Conservation (phyloP, 2,329 filamentous ascomycete species). For the Tympanopsis confertula region DNA sequence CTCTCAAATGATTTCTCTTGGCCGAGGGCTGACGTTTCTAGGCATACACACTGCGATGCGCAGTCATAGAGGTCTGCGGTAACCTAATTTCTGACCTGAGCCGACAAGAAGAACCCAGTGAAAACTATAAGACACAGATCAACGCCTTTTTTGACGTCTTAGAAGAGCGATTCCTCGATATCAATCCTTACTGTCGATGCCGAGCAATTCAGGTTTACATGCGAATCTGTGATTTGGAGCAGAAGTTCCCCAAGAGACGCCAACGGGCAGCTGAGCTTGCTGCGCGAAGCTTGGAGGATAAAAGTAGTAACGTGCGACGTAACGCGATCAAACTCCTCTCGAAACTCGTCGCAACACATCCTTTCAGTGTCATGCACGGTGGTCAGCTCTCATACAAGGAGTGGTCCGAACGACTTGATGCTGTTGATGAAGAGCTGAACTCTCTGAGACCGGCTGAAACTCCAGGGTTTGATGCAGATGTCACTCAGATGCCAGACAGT, state of each 20-base stretch:
- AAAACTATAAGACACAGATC: constrained; percentile 88
- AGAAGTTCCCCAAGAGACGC: constrained; percentile 86
- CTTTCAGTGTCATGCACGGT: constrained; percentile 83
- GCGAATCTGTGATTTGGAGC: constrained; percentile 84
- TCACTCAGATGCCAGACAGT: constrained; percentile 50
- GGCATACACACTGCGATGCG: constrained; percentile 87
- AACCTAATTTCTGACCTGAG: constrained; percentile 87
- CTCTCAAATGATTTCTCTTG: not conserved
- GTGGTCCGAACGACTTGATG: constrained; percentile 72
- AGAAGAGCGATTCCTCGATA: constrained; percentile 88
- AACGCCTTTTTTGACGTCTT: constrained; percentile 95
- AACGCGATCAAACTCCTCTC: constrained; percentile 90
- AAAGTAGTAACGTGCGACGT: constrained; percentile 90
- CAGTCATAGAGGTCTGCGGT: constrained; percentile 91
- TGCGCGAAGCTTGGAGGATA: constrained; percentile 83
- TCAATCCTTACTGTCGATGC: constrained; percentile 92
- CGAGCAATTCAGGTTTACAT: constrained; percentile 86
- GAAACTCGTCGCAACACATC: constrained; percentile 83
- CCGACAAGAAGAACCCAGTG: constrained; percentile 79
- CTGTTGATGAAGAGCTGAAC: constrained; percentile 72
- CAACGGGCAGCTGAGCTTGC: constrained; percentile 82
- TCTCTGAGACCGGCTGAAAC: constrained; percentile 69
- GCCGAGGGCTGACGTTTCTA: constrained; percentile 21
- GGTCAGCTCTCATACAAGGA: constrained; percentile 75
- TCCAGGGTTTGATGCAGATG: constrained; percentile 47